Base-by-base conservation (phyloP, 305 asterid genomes). In the Solanum hybrid region DNA sequence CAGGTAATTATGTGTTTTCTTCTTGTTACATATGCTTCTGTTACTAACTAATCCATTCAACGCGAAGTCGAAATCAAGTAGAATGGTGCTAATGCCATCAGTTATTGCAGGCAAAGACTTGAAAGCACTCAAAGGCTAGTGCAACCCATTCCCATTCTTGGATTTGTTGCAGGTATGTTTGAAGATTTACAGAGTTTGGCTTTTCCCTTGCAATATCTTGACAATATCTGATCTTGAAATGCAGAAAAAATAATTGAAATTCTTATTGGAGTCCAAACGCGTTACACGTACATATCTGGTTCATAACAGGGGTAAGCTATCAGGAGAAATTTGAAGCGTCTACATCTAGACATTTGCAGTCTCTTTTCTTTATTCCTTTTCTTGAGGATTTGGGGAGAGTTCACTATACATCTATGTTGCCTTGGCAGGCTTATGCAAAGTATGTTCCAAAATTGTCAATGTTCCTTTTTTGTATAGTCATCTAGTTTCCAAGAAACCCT, bases 201-300 rank as follows among this genome's bases (percentile, higher is more conserved):
- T 84, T 84, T 84, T 51, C 29, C 37, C 87, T 27, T 84, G 0
- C 87, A 45, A 19, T 51, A 29, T 26, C 7, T 19, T 84, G 42
- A 84, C 87, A 77, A 19, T 19, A 4, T 8, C 82, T 45, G 27
- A 9, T 82, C 29, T 82, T 38, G 12, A 81, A 37, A 35, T 90
- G 95, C 94, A 97, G 98, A 96, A 91, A 97, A 97, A 94, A 90
- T 97, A 34, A 93, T 95, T 32, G 98, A 96, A 86, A 97, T 97
- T 87, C 89, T 97, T 11, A 92, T 91, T 77, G 98, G 99, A 87
- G 98, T 98, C 51, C 99, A 97, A 91, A 95, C 98, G 24, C 95
- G 99, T 31, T 96, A 96, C 94, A 96, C 98, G 31, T 95, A 95
- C 95, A 96, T 95, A 95, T 97, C 99, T 37, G 99, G 99, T 94